These are phyloP conservation scores for Pascua guehoae DNA, from an alignment of 1,284 basidiomycete species.

Conservation along the genomic window DNA sequence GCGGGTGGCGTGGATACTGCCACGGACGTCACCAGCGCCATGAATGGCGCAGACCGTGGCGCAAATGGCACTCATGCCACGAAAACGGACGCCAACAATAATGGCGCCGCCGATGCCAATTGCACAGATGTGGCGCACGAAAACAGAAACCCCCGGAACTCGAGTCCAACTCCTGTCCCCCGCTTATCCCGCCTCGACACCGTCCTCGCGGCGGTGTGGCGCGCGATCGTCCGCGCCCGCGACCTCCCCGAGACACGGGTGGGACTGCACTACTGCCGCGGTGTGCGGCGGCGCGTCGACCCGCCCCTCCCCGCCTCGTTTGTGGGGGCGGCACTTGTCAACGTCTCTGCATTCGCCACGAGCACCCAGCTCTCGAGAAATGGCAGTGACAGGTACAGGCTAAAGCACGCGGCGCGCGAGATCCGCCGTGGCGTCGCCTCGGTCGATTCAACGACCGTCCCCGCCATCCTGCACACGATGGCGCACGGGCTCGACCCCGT, in stretches of 20 bases:
- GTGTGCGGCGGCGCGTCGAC: slow-evolving; percentile 44
- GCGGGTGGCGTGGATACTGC: no score
- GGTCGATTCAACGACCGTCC: slow-evolving; percentile 36
- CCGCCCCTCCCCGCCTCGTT: slow-evolving; percentile 32
- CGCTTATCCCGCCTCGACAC: slow-evolving; percentile 49
- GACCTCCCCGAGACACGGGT: slow-evolving; percentile 26
- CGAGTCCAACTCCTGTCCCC: slow-evolving; percentile 29
- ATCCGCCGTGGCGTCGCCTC: slow-evolving; percentile 42
- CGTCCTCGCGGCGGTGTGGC: slow-evolving; percentile 52
- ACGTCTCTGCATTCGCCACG: slow-evolving; percentile 31
- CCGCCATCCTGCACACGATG: slow-evolving; percentile 49
- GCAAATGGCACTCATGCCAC: no score
- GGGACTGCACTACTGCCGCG: slow-evolving; percentile 40
- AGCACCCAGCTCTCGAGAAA: not conserved
- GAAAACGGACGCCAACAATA: no score
- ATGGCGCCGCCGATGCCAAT: no score
- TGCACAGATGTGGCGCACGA: no score
- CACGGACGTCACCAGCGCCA: no score
- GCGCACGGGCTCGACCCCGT: slow-evolving; percentile 42
- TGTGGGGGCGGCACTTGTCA: slow-evolving; percentile 50
- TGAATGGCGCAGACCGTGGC: no score
- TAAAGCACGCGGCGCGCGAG: slow-evolving; percentile 22
- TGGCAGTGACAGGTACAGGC: not conserved
- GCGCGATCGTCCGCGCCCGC: slow-evolving; percentile 47
- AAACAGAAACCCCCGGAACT: no score